Percentiles rank a stretch among this genome's conserved stretches.
Conservation (phyloP, 1,139 yeast genomes). For the Pichia sp. region DNA sequence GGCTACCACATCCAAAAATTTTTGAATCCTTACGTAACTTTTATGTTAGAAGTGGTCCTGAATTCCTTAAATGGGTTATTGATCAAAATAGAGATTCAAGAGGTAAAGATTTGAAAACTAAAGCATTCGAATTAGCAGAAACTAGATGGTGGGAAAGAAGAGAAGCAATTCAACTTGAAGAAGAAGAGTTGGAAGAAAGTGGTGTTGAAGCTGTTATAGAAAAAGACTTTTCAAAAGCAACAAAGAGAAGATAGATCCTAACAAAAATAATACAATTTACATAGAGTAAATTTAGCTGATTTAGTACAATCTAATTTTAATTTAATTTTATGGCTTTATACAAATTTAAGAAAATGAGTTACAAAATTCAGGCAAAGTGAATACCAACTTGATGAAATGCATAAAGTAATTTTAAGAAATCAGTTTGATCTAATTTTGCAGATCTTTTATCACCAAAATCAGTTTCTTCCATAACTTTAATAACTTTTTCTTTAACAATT, state of each 20-base stretch:
- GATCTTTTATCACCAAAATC: conserved; percentile 83
- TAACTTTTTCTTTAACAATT: conserved; percentile 52
- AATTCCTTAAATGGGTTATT: conserved; percentile 88
- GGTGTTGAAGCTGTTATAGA: conserved; percentile 91
- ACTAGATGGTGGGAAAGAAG: conserved; percentile 99
- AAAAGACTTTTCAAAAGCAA: conserved; percentile 45
- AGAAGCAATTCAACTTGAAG: conserved; percentile 82
- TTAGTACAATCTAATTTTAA: not conserved
- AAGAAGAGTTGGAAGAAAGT: conserved; percentile 86
- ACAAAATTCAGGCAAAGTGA: conserved; percentile 65
- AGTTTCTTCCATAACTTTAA: conserved; percentile 66
- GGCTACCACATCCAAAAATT: conserved; percentile 97
- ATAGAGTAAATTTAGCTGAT: not conserved
- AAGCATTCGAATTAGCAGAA: conserved; percentile 86
- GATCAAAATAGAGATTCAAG: conserved; percentile 79
- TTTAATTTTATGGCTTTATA: not conserved
- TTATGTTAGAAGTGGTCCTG: conserved; percentile 79
- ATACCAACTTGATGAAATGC: conserved; percentile 97
- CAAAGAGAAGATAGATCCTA: conserved; percentile 37
- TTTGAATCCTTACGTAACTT: conserved; percentile 79
- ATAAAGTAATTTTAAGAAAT: conserved; percentile 75
- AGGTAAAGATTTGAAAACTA: conserved; percentile 84
- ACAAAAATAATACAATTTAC: not conserved
- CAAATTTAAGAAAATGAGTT: not conserved
- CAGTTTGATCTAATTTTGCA: conserved; percentile 91